Conservation (phyloP, 73 alveolate species). For the Uronychia binucleata region DNA sequence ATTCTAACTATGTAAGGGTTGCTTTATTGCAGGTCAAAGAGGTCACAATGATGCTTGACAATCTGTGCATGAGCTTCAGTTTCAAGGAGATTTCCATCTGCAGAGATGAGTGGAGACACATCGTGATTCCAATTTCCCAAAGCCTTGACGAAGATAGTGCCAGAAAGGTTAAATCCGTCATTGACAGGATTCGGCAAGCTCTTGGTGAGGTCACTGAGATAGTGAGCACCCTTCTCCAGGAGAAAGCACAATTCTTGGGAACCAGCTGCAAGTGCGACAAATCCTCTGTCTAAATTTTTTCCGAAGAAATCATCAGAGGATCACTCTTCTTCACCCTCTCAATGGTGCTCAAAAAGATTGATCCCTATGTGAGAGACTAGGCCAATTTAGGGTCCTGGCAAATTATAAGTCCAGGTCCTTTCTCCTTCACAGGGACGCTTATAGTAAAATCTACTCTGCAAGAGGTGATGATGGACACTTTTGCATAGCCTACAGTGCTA, state of each 20-base stretch:
- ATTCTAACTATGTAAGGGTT: too few relatives aligned
- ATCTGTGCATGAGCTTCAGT: slow-evolving; percentile 48
- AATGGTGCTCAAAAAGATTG: slow-evolving; percentile 81
- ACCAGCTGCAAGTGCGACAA: slow-evolving; percentile 44
- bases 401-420: slow-evolving; percentile 76
- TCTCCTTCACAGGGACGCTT: slow-evolving; percentile 64
- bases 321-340: slow-evolving; percentile 79
- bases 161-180: slow-evolving; percentile 68
- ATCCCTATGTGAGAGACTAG: slow-evolving; percentile 70
- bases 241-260: slow-evolving; percentile 53
- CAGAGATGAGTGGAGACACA: slow-evolving; percentile 82
- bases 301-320: slow-evolving; percentile 88
- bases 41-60: slow-evolving; percentile 64
- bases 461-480: slow-evolving; percentile 70
- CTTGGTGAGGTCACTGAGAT: slow-evolving; percentile 53
- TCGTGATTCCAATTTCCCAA: slow-evolving; percentile 69
- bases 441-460: slow-evolving; percentile 60
- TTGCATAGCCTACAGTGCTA: slow-evolving; percentile 70
- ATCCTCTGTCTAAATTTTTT: slow-evolving; percentile 61
- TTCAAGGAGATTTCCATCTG: slow-evolving; percentile 67
- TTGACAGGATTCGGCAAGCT: slow-evolving; percentile 49
- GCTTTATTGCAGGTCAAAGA: slow-evolving; percentile 68
- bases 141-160: slow-evolving; percentile 68
- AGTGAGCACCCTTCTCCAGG: background rate
- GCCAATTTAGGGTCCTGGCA: slow-evolving; percentile 88